phyloP scores from a whole-genome alignment of 2,329 filamentous ascomycete species.

The Scedosporium dehoogii region DNA sequence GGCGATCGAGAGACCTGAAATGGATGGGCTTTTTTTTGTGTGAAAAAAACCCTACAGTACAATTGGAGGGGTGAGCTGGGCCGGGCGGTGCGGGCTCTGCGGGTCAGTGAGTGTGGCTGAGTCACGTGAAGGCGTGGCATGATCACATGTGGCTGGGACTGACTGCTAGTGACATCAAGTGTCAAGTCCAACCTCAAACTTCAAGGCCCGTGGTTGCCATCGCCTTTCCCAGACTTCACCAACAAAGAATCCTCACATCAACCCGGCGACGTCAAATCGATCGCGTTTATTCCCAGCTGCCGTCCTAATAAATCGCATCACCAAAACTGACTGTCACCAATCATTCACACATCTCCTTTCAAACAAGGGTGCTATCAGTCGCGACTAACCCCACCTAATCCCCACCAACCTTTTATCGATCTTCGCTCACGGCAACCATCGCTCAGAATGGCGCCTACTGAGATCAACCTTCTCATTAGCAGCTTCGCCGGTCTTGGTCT shows the following conservation, averaged over 20 bases:
- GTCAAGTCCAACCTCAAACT: background rate
- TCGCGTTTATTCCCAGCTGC: no score
- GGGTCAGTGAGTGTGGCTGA: background rate
- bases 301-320: no score
- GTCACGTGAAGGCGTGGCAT: slow-evolving; percentile 1
- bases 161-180: background rate
- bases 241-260: no score
- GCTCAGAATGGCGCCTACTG: slow-evolving; percentile 41
- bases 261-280: no score
- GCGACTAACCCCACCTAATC: no score
- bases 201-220: no score
- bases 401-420: background rate
- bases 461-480: slow-evolving; percentile 73
- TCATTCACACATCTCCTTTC: no score
- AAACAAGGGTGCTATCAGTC: background rate
- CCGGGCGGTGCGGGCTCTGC: background rate
- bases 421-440: background rate
- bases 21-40: slow-evolving; percentile 34
- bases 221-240: no score
- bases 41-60: slow-evolving; percentile 30
- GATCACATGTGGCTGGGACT: background rate
- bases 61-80: slow-evolving; percentile 3
- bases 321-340: no score
- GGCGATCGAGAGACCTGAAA: slow-evolving; percentile 24
- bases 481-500: slow-evolving; percentile 76